A percentile compares a stretch with the other conserved stretches of the same genome.
Evolutionary conservation across 352 stramenopile species (phyloP).

Genomic region (Pythium phragmitis): DNA sequence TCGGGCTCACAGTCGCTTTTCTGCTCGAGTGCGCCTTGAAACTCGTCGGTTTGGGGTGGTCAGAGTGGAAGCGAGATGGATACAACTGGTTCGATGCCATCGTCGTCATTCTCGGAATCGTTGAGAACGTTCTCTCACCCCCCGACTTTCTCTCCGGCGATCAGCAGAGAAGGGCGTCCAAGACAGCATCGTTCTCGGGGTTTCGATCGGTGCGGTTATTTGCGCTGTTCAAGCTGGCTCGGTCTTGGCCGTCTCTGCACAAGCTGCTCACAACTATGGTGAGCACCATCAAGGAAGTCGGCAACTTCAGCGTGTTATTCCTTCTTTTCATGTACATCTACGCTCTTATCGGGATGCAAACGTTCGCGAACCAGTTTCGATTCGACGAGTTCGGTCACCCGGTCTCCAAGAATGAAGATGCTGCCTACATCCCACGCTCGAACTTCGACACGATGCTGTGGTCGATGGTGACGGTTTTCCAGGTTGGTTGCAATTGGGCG

Average conservation of each 20-base stretch:
- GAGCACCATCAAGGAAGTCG: constrained; percentile 86
- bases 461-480: constrained; percentile 73
- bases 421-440: constrained; percentile 41
- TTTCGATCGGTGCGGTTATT: constrained; percentile 86
- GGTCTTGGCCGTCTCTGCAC: constrained; percentile 88
- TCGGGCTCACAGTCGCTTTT: constrained; percentile 52
- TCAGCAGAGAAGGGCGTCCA: constrained; percentile 15
- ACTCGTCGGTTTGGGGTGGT: constrained; percentile 56
- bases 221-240: constrained; percentile 88
- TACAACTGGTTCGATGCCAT: constrained; percentile 85
- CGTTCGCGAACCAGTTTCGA: constrained; percentile 90
- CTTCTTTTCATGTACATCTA: constrained; percentile 95
- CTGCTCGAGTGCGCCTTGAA: constrained; percentile 63
- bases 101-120: constrained; percentile 42
- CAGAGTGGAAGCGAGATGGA: constrained; percentile 45
- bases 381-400: constrained; percentile 77
- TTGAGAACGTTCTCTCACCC: constrained; percentile 47
- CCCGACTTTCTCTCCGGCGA: constrained; percentile 33
- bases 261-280: constrained; percentile 87
- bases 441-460: constrained; percentile 75
- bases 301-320: constrained; percentile 91
- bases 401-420: constrained; percentile 32
- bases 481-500: constrained; percentile 28
- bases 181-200: constrained; percentile 54
- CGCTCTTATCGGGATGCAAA: constrained; percentile 90